Evolutionary conservation across 2,329 filamentous ascomycete species (phyloP), one percentile per base, ranked within the genome.

Genomic region (Talaromyces funiculosus): DNA sequence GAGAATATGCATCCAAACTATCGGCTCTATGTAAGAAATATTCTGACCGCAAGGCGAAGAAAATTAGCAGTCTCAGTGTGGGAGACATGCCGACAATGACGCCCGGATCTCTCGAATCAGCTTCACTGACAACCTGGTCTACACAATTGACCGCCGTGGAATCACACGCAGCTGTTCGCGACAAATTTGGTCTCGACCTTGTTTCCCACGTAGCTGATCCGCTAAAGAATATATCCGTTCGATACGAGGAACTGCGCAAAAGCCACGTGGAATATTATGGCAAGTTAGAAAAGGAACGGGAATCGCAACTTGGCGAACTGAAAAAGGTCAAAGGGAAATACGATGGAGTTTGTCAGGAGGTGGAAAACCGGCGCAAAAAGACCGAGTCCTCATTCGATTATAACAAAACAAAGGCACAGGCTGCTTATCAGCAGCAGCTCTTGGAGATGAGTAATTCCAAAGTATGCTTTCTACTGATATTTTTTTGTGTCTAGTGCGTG

Each of bases 401-500:
- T 68, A 80, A 84, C 73, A 97, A 96, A 78, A 79, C 85, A 64
- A 99, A 97, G 78, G 92, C 93, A 7, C 90, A 96, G 72, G 88
- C 86, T 72, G 87, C 90, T 38, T 99, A 96, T 75, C 90, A 96
- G 70, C 91, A 96, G 72, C 93, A 97, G 75, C 82, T 95, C 62
- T 78, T 87, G 62, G 94, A 99, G 67, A 97, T 97, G 94, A 90
- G 94, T 77, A 99, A 99, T 72, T 84, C 89, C 73, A 99, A 99
- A 69, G 75, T 72, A 65, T 47, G 65, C 56, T n/a, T n/a, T n/a
- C n/a, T n/a, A n/a, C n/a, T n/a, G n/a, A n/a, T n/a, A n/a, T n/a
- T n/a, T n/a, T n/a, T n/a, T n/a, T n/a, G n/a, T n/a, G n/a, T n/a
- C n/a, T n/a, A n/a, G n/a, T n/a, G n/a, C n/a, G n/a, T n/a, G n/a